phyloP scores from a whole-genome alignment of 768 basidiomycete genomes.

The Suillus fuscotomentosus region DNA sequence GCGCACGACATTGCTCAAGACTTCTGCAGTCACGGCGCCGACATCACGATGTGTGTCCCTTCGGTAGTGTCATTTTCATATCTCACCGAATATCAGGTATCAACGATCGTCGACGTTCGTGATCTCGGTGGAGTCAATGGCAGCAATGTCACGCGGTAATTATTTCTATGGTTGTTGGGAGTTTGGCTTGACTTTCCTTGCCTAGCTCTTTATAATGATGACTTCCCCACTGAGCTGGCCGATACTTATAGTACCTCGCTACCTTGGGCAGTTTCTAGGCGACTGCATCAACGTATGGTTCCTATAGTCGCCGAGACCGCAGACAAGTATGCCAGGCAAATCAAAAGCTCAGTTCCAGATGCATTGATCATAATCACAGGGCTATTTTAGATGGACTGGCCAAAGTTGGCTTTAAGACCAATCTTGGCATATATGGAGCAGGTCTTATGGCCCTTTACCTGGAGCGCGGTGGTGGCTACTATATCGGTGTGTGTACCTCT shows the following conservation, averaged over 20 bases:
- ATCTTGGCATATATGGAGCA: conserved; percentile 32
- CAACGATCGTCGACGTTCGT: conserved; percentile 26
- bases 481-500: conserved; percentile 30
- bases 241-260: conserved; percentile 18
- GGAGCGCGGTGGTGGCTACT: conserved; percentile 37
- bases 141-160: conserved; percentile 12
- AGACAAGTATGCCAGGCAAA: conserved; percentile 22
- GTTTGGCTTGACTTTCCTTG: not conserved
- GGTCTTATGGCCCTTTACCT: conserved; percentile 31
- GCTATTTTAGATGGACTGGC: conserved; percentile 36
- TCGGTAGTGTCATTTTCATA: not conserved
- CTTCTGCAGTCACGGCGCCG: conserved; percentile 27
- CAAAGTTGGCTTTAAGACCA: conserved; percentile 37
- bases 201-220: conserved; percentile 18
- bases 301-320: conserved; percentile 19
- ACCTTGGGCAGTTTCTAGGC: conserved; percentile 14
- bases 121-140: conserved; percentile 13
- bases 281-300: conserved; percentile 19
- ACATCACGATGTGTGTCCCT: conserved; percentile 26
- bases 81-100: conserved; percentile 12
- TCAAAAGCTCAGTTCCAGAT: not conserved
- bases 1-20: conserved; percentile 40
- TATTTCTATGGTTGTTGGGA: not conserved
- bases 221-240: conserved; percentile 20
- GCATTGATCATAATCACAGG: conserved; percentile 17